Percentiles rank a stretch among this genome's conserved stretches.
Evolutionary conservation across 2,329 filamentous ascomycete genomes (phyloP).

Genomic region (Colletotrichum sidae): DNA sequence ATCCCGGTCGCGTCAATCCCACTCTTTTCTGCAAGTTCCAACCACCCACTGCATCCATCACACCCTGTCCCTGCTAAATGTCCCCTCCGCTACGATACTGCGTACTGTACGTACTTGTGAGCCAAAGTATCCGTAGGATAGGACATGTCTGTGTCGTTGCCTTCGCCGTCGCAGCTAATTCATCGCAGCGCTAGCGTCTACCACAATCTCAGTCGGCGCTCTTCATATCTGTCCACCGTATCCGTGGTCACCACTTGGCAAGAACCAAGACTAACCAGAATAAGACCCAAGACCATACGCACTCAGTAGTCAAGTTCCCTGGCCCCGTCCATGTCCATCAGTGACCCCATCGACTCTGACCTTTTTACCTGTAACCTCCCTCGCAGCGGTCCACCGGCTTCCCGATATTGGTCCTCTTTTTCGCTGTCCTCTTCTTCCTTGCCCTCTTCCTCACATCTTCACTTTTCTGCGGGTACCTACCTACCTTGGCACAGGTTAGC

Average conservation of each 20-base stretch:
- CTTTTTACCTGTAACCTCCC: slow-evolving; percentile 34
- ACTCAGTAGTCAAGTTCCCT: too few relatives aligned
- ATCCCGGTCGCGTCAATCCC: slow-evolving; percentile 29
- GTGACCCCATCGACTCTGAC: slow-evolving; percentile 9
- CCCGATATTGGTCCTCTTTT: slow-evolving; percentile 16
- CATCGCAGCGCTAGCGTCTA: neutral
- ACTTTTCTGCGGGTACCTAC: neutral
- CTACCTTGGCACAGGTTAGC: neutral
- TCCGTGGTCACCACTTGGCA: slow-evolving; percentile 1
- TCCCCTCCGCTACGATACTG: too few relatives aligned
- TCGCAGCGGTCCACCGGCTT: slow-evolving; percentile 20
- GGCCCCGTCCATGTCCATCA: neutral
- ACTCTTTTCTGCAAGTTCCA: slow-evolving; percentile 32
- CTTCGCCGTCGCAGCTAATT: neutral
- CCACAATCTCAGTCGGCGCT: neutral
- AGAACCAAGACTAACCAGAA: too few relatives aligned
- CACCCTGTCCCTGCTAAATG: too few relatives aligned
- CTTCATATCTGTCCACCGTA: slow-evolving; percentile 7
- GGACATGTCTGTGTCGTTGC: too few relatives aligned
- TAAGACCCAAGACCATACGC: too few relatives aligned
- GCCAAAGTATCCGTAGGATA: too few relatives aligned
- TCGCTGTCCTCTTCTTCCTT: slow-evolving; percentile 5
- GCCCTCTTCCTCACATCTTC: neutral
- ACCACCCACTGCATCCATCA: slow-evolving; percentile 19
- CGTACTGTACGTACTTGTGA: too few relatives aligned